Base-by-base conservation (phyloP, 1,284 basidiomycete genomes). In the Stereum hirsutum region DNA sequence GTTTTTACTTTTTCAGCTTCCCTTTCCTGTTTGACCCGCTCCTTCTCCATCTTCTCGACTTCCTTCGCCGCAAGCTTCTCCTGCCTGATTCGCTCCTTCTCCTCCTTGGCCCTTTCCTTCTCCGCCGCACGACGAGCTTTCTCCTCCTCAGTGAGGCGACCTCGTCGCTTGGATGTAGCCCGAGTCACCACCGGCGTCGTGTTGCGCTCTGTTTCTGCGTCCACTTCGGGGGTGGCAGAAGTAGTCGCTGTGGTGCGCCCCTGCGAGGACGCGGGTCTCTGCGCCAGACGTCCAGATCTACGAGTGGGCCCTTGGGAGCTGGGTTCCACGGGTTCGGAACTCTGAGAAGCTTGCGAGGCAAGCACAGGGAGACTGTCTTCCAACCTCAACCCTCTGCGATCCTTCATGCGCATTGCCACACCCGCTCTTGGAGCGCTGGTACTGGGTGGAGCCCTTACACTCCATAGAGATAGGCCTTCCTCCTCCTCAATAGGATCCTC, bases 401-500 rank as follows among this genome's bases (percentile, higher is more conserved):
- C 56, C 54, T 61, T 67, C 57, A 69, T 64, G 42, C 60, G 60
- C 42, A 57, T 58, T 17, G 56, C 49, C 7, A 60, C 53, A 11
- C 62, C 56, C 5, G 57, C 52, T 11, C 55, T 56, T 26, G 59
- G 54, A 1, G 50, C 51, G 6, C 49, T 42, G 6, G n/a, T n/a
- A n/a, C n/a, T n/a, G n/a, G n/a, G n/a, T n/a, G n/a, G n/a, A n/a
- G n/a, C n/a, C n/a, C n/a, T n/a, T n/a, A n/a, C n/a, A n/a, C n/a
- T n/a, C n/a, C n/a, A n/a, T n/a, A n/a, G 21, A 11, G 34, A 45
- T 28, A 36, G 46, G 20, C 27, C 46, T 27, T 38, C 35, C 25
- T 46, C 46, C 10, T 31, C 26, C 45, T 65, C 63, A 32, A 63
- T 65, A 24, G 60, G 56, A 37, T 67, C 63, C 19, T 49, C 47